These are phyloP conservation scores for Aspergillus neoniger DNA, from an alignment of 2,329 filamentous ascomycete genomes.

Conservation along the genomic window DNA sequence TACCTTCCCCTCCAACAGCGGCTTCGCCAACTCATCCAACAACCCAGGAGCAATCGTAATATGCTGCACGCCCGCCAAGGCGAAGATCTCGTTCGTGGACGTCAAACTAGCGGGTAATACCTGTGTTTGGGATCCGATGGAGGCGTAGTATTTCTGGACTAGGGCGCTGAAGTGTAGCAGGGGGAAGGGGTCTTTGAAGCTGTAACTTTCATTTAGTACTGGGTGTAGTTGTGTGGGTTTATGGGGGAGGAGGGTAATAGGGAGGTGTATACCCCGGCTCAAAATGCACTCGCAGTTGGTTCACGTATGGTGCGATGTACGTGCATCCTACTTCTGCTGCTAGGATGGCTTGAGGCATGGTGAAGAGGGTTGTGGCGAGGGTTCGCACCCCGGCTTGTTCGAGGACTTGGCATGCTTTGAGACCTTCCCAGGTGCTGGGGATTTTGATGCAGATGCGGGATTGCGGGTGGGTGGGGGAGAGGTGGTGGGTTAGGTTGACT, in stretches of 20 bases:
- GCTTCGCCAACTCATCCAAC: conserved; percentile 50
- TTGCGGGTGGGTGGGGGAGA: conserved; percentile 49
- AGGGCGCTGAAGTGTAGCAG: conserved; percentile 53
- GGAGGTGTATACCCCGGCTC: conserved; percentile 37
- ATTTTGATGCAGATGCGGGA: conserved; percentile 64
- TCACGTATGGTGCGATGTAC: conserved; percentile 66
- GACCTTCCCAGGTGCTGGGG: conserved; percentile 63
- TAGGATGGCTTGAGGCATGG: conserved; percentile 60
- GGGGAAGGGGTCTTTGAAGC: conserved; percentile 30
- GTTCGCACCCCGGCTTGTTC: conserved; percentile 59
- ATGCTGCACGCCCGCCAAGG: conserved; percentile 59
- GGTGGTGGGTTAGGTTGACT: conserved; percentile 48
- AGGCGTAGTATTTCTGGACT: conserved; percentile 56
- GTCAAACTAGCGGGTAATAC: conserved; percentile 62
- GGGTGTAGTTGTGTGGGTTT: neutral
- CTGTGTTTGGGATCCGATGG: conserved; percentile 46
- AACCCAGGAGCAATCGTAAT: conserved; percentile 61
- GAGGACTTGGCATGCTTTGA: conserved; percentile 60
- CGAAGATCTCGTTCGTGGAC: conserved; percentile 59
- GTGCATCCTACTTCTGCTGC: conserved; percentile 60
- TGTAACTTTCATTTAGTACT: neutral
- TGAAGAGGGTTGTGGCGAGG: conserved; percentile 65
- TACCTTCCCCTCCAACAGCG: conserved; percentile 34
- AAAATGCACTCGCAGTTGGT: conserved; percentile 65
- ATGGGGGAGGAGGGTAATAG: too few species aligned